A percentile compares a stretch with the other conserved stretches of the same genome.
These are phyloP conservation scores for Alternaria brassicae DNA, from an alignment of 2,329 filamentous ascomycete genomes.

Conservation along the genomic window DNA sequence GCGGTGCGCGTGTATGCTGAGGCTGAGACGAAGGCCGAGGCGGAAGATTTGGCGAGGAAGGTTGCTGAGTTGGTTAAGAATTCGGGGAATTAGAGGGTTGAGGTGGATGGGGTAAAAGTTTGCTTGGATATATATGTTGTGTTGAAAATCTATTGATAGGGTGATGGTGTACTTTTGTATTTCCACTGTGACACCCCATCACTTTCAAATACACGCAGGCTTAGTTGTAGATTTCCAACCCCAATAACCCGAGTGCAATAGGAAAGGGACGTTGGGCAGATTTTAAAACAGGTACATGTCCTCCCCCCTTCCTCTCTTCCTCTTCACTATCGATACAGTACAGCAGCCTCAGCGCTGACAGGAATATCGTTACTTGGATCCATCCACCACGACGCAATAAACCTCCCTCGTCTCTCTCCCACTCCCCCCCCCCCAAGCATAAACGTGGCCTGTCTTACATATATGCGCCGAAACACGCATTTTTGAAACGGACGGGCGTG, in stretches of 20 bases:
- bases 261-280: conserved; percentile 9
- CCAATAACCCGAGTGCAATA: too few species aligned
- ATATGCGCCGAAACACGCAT: conserved; percentile 10
- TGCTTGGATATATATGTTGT: too few species aligned
- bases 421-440: conserved; percentile 4
- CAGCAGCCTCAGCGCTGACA: background rate
- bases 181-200: too few species aligned
- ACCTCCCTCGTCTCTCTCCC: background rate
- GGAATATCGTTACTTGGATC: background rate
- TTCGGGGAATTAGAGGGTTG: conserved; percentile 24
- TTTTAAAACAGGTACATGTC: background rate
- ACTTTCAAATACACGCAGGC: too few species aligned
- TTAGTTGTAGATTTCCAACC: too few species aligned
- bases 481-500: conserved; percentile 2
- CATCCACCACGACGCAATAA: background rate
- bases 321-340: background rate
- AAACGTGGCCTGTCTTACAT: conserved; percentile 8
- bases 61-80: conserved; percentile 75
- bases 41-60: conserved; percentile 86
- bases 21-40: conserved; percentile 85
- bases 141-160: too few species aligned
- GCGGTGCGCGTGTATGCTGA: conserved; percentile 96
- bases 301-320: background rate
- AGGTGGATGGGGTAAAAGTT: too few species aligned
- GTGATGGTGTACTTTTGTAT: too few species aligned